A percentile compares a stretch with the other conserved stretches of the same genome.
Conservation (phyloP, 805 yeast species). For the Candida silvicultrix region DNA sequence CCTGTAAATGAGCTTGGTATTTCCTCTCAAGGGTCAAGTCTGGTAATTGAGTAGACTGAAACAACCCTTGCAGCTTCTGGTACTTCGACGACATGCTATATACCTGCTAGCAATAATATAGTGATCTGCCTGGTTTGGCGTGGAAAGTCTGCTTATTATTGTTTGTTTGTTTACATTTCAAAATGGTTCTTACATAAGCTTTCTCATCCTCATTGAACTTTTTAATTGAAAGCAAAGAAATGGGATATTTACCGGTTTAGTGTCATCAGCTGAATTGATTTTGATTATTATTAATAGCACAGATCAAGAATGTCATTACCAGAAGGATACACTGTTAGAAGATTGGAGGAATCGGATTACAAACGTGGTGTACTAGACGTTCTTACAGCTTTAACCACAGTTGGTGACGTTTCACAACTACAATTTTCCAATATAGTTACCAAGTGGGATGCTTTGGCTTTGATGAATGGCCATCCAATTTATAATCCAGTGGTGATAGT, state of each 20-base stretch:
- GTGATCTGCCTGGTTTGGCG: neutral
- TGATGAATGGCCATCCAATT: conserved; percentile 23
- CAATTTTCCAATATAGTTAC: conserved; percentile 46
- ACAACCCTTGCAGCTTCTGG: neutral
- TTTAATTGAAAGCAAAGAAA: too few relatives aligned
- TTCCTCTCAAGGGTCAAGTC: neutral
- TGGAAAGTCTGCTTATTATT: too few relatives aligned
- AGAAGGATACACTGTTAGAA: conserved; percentile 63
- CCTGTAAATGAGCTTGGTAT: neutral
- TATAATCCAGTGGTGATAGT: conserved; percentile 70
- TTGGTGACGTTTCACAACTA: conserved; percentile 57
- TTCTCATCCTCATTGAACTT: neutral
- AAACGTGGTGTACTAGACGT: conserved; percentile 57
- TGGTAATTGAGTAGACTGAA: neutral
- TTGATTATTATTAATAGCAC: too few relatives aligned
- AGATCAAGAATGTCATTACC: conserved; percentile 33
- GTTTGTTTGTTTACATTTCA: neutral
- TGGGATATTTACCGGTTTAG: too few relatives aligned
- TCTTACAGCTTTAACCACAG: conserved; percentile 68
- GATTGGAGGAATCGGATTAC: conserved; percentile 49
- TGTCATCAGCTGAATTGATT: too few relatives aligned
- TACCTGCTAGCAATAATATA: too few relatives aligned
- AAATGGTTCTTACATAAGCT: neutral
- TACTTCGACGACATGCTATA: too few relatives aligned
- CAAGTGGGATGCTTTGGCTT: conserved; percentile 45